These are phyloP conservation scores for Aspergillus cavernicola DNA, from an alignment of 495 filamentous ascomycete genomes.

Conservation along the genomic window DNA sequence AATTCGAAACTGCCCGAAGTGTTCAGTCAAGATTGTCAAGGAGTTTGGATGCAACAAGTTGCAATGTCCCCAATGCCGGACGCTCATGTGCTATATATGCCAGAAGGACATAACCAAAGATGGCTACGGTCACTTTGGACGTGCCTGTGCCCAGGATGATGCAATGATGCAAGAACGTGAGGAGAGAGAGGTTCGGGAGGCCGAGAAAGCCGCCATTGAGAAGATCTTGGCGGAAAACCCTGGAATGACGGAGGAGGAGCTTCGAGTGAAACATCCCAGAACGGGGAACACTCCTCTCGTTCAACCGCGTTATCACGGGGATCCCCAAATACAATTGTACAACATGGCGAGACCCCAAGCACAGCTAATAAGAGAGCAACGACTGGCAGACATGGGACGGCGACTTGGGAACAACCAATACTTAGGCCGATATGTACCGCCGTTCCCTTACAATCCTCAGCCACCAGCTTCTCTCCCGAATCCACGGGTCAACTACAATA, in stretches of 20 bases:
- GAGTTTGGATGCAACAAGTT: slow-evolving; percentile 84
- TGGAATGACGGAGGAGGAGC: slow-evolving; percentile 17
- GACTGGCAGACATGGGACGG: no score
- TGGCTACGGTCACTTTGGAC: slow-evolving; percentile 26
- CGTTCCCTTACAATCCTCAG: not conserved
- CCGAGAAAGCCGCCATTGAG: slow-evolving; percentile 56
- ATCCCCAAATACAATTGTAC: no score
- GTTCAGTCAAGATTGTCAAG: slow-evolving; percentile 64
- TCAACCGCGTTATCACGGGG: not conserved
- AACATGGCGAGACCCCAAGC: not conserved
- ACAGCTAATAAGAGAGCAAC: no score
- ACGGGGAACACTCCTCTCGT: not conserved
- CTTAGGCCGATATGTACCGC: no score
- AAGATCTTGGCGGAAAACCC: slow-evolving; percentile 22
- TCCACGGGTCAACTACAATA: no score
- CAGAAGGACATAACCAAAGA: slow-evolving; percentile 38
- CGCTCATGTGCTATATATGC: slow-evolving; percentile 68
- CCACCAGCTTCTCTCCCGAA: no score
- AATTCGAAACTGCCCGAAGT: slow-evolving; percentile 60
- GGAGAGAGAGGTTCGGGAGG: slow-evolving; percentile 60
- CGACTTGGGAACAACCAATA: not conserved
- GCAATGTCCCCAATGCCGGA: slow-evolving; percentile 58
- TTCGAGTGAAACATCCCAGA: slow-evolving; percentile 12
- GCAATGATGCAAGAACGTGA: slow-evolving; percentile 50
- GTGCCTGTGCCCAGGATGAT: slow-evolving; percentile 62